These are phyloP conservation scores for Kwoniella shivajii DNA, from an alignment of 1,284 basidiomycete species.

Conservation along the genomic window DNA sequence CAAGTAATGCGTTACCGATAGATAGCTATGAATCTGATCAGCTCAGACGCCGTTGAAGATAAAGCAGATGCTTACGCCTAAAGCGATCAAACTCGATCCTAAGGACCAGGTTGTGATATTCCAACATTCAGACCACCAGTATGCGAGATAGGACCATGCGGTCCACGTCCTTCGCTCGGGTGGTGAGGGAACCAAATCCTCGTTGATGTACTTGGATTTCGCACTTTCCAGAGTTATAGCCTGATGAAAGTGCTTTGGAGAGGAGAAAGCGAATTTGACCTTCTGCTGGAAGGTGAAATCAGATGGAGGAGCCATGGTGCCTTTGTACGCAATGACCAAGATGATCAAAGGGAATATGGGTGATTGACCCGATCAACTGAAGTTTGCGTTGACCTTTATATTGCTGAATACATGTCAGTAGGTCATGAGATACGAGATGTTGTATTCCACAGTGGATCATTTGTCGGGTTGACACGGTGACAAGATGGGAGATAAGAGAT, in stretches of 20 bases:
- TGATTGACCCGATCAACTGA: slow-evolving; percentile 5
- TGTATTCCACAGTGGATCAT: no score
- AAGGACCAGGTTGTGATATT: slow-evolving; percentile 19
- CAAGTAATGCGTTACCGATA: slow-evolving; percentile 14
- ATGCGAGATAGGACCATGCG: slow-evolving; percentile 12
- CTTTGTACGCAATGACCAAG: slow-evolving; percentile 1
- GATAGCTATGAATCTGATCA: slow-evolving; percentile 7
- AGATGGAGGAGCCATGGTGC: slow-evolving; percentile 18
- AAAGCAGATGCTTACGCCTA: slow-evolving; percentile 7
- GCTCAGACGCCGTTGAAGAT: background rate
- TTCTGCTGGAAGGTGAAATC: slow-evolving; percentile 17
- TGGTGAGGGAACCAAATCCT: slow-evolving; percentile 20
- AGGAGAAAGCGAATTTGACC: slow-evolving; percentile 20
- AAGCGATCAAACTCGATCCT: slow-evolving; percentile 15
- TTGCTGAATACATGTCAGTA: no score
- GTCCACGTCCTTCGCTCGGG: slow-evolving; percentile 17
- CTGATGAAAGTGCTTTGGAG: slow-evolving; percentile 15
- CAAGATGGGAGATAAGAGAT: no score
- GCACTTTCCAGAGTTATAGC: slow-evolving; percentile 19
- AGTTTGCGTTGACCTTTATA: no score
- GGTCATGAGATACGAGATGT: no score
- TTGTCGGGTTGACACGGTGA: no score
- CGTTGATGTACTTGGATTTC: slow-evolving; percentile 18
- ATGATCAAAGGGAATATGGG: slow-evolving; percentile 1
- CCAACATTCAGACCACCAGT: slow-evolving; percentile 20